Evolutionary conservation across 768 basidiomycete species (phyloP), one percentile per base, ranked within the genome.

Genomic region (Inosperma sp.): DNA sequence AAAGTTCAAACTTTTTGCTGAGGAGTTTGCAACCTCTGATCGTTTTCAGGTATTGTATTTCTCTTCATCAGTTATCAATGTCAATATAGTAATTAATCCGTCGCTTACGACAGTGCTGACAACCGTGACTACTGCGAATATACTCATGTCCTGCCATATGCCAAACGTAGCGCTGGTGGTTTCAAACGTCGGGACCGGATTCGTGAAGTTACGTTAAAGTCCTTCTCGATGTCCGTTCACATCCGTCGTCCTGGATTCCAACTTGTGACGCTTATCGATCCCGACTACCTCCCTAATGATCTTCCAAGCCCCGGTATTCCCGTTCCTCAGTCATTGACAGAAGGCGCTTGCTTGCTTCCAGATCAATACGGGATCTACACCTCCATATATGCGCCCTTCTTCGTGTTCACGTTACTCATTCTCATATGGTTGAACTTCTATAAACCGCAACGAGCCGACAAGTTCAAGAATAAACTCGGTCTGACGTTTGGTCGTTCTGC

Each of bases 51-150:
- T 85, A 42, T 57, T 75, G 58, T 21, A 14, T 21, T 25, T 35
- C n/a, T 33, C 19, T 17, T 42, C 17, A 35, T 23, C 21, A 9
- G 44, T 34, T 14, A 14, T 42, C 16, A 19, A 35, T 39, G 30
- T 42, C 21, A 14, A 42, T 60, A 37, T 59, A 17, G 51, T 22
- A n/a, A 47, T 29, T 45, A 25, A 53, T n/a, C 33, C 43, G 25
- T 48, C n/a, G 16, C 49, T 41, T 43, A 22, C n/a, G 30, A 42
- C 55, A 89, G 88, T 60, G 93, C 84, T 5, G 92, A 97, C 67
- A 89, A 95, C 65, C 87, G 90, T 43, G 93, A 96, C 67, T 89
- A 89, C 59, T 97, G 93, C 60, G 88, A 91, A 57, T 77, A 85
- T 59, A 68, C 67, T 19, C 88, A 89, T 64, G 52, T 56, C 25